Evolutionary conservation across 2,329 filamentous ascomycete genomes (phyloP).

Genomic region (Fusarium pininemorale): DNA sequence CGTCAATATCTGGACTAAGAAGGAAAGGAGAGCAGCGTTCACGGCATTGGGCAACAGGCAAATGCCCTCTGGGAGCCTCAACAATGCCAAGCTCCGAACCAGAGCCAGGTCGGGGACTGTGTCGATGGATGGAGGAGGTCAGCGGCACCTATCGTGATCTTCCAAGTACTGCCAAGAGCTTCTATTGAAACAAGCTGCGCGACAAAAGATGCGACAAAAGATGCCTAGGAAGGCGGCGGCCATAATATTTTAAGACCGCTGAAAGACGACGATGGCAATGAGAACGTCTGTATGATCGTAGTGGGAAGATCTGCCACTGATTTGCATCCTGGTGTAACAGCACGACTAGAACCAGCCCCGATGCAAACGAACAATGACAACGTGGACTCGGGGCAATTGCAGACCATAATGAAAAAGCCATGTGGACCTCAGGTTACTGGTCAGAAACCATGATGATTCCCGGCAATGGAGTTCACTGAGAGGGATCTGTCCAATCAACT

Average conservation of each 20-base stretch:
- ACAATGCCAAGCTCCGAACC: not conserved
- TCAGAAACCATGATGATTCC: not conserved
- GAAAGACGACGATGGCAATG: not conserved
- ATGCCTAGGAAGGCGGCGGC: not conserved
- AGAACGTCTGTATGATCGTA: not conserved
- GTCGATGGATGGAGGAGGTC: not conserved
- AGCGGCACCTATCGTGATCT: not conserved
- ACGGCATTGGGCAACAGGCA: not conserved
- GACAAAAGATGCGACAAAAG: not conserved
- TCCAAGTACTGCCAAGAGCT: not conserved
- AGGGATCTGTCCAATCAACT: not conserved
- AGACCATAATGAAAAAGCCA: not conserved
- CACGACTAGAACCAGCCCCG: not conserved
- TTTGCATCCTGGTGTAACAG: not conserved
- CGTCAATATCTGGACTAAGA: not conserved
- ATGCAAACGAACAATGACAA: not conserved
- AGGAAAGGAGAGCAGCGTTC: not conserved
- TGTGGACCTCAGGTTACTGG: not conserved
- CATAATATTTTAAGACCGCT: not conserved
- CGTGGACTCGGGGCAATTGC: not conserved
- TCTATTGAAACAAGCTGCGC: not conserved
- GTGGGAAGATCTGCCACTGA: not conserved
- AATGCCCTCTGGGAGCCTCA: not conserved
- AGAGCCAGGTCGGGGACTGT: not conserved
- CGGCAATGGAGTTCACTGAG: not conserved